Evolutionary conservation across 148 eudicot genomes (phyloP).

Genomic region (Fagopyrum tataricum): DNA sequence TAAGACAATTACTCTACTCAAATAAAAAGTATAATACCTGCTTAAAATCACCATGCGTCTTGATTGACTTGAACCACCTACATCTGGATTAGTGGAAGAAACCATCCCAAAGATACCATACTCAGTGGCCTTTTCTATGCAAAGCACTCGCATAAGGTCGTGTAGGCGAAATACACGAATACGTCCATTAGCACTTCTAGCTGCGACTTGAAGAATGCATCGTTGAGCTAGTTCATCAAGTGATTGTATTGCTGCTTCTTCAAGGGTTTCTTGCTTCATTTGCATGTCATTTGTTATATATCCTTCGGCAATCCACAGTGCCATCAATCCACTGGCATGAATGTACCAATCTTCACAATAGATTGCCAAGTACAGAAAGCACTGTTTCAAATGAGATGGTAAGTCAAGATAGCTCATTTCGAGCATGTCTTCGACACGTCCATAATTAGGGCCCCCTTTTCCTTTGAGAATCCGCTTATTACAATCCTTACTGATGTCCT

Average conservation of each 20-base stretch:
- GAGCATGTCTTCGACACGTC: not conserved
- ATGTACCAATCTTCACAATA: not conserved
- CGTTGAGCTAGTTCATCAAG: conserved; percentile 13
- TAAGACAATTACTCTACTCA: too few relatives aligned
- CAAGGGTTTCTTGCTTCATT: not conserved
- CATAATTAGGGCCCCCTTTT: not conserved
- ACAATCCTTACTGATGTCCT: too few relatives aligned
- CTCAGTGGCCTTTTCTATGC: conserved; percentile 24
- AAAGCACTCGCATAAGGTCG: conserved; percentile 25
- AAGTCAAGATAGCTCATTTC: conserved; percentile 1
- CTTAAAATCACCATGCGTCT: not conserved
- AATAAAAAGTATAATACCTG: too few relatives aligned
- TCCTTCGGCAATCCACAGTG: conserved; percentile 2
- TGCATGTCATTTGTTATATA: not conserved
- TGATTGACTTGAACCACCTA: not conserved
- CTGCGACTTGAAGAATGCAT: conserved; percentile 23
- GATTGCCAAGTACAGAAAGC: conserved; percentile 3
- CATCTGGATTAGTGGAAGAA: not conserved
- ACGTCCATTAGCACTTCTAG: conserved; percentile 18
- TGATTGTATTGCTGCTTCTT: not conserved
- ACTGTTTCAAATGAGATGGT: not conserved
- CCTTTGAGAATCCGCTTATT: conserved; percentile 3
- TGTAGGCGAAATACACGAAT: conserved; percentile 19
- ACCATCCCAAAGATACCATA: conserved; percentile 15
- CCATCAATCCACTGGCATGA: not conserved